Conservation (phyloP, 2,329 filamentous ascomycete species). For the Penicillium sp. region DNA sequence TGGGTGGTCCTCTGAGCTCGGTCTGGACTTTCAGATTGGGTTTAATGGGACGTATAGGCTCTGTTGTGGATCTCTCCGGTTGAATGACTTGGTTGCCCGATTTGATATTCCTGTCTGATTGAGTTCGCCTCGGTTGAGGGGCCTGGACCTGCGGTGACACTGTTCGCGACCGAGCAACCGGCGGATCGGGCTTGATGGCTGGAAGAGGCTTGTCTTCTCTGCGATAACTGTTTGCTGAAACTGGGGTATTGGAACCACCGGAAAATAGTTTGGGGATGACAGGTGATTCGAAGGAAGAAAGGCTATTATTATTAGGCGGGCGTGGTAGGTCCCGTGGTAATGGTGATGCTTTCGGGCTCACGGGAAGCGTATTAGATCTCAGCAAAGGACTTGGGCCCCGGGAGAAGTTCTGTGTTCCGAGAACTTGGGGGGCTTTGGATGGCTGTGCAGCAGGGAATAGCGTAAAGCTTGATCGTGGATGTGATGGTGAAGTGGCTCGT, state of each 20-base stretch:
- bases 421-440: conserved; percentile 31
- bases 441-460: conserved; percentile 39
- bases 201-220: conserved; percentile 23
- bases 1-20: conserved; percentile 3
- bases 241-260: conserved; percentile 11
- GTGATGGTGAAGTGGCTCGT: conserved; percentile 37
- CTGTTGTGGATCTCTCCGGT: neutral
- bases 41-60: neutral
- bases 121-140: neutral
- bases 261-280: conserved; percentile 11
- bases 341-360: conserved; percentile 12
- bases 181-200: conserved; percentile 14
- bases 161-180: neutral
- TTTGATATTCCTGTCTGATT: neutral
- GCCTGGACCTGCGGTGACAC: neutral
- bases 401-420: conserved; percentile 33
- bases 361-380: conserved; percentile 22
- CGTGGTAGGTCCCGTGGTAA: conserved; percentile 1
- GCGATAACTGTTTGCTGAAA: conserved; percentile 2
- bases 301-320: conserved; percentile 7
- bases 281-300: conserved; percentile 14
- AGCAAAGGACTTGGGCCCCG: conserved; percentile 27
- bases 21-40: neutral
- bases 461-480: conserved; percentile 35
- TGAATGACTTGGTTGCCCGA: neutral